phyloP scores from a whole-genome alignment of 75 land plant species.

The Gnetum montanum region DNA sequence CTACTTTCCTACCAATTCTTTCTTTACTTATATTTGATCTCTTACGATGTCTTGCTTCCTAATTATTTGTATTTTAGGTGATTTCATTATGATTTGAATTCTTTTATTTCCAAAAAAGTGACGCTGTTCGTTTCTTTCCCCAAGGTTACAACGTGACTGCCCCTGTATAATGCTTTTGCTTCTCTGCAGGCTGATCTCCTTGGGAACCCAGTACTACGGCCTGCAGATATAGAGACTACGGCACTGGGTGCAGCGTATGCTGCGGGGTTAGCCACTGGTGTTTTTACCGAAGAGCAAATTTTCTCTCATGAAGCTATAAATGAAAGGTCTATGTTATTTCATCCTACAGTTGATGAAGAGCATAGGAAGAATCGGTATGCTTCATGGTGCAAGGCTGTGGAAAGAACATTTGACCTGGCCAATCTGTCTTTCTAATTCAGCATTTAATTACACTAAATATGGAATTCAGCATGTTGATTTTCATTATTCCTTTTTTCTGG shows the following conservation, averaged over 20 bases:
- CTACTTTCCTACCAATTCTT: too few relatives aligned
- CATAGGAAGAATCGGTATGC: conserved; percentile 62
- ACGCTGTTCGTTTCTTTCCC: background rate
- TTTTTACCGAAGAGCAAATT: conserved; percentile 68
- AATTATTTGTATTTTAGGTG: too few relatives aligned
- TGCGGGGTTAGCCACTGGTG: conserved; percentile 82
- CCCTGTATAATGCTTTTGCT: background rate
- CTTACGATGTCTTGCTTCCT: too few relatives aligned
- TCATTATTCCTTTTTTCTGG: too few relatives aligned
- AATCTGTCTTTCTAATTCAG: conserved; percentile 43
- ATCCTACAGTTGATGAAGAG: conserved; percentile 41
- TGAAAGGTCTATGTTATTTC: conserved; percentile 35
- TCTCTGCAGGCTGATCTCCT: conserved; percentile 78
- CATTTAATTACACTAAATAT: too few relatives aligned
- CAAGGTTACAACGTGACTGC: background rate
- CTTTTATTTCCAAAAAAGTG: too few relatives aligned
- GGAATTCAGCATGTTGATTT: too few relatives aligned
- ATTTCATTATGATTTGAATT: too few relatives aligned
- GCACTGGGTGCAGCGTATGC: conserved; percentile 98
- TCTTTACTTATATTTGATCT: too few relatives aligned
- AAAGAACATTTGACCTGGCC: conserved; percentile 75
- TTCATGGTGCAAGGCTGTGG: conserved; percentile 88
- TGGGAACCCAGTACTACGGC: conserved; percentile 83
- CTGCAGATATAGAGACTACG: conserved; percentile 91
- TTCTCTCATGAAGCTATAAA: conserved; percentile 26